phyloP scores from a whole-genome alignment of 179 eudicot genomes.

The Heliamphora ciliata region DNA sequence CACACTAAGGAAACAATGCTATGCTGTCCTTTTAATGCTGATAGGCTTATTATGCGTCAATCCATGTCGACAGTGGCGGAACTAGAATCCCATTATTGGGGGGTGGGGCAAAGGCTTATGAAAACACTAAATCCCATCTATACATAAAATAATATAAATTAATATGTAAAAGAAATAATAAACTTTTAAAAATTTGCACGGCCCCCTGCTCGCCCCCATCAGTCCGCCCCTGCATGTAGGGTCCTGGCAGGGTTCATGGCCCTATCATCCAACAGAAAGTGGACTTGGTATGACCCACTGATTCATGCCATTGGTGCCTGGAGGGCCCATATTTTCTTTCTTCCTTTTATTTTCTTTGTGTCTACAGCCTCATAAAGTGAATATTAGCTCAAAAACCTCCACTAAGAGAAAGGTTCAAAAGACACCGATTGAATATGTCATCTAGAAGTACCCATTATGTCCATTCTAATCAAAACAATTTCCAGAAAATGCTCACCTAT shows the following conservation, averaged over 20 bases:
- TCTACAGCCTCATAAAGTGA: constrained; percentile 14
- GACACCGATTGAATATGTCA: constrained; percentile 18
- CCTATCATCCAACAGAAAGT: constrained; percentile 33
- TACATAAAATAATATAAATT: constrained; percentile 3
- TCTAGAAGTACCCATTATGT: constrained; percentile 13
- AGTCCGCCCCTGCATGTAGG: background rate
- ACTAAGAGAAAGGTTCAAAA: constrained; percentile 14
- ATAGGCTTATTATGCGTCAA: constrained; percentile 17
- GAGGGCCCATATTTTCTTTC: constrained; percentile 26
- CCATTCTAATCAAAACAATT: background rate
- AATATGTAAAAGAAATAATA: constrained; percentile 10
- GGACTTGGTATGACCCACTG: constrained; percentile 21
- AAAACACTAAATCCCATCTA: too few species aligned
- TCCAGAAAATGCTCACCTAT: constrained; percentile 48
- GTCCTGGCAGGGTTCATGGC: constrained; percentile 21
- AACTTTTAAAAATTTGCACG: too few species aligned
- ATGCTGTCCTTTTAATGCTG: background rate
- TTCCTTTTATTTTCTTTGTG: constrained; percentile 8
- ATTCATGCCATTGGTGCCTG: constrained; percentile 21
- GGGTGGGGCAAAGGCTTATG: too few species aligned
- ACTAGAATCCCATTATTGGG: too few species aligned
- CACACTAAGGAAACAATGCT: background rate
- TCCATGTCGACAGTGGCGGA: constrained; percentile 10
- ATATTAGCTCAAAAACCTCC: constrained; percentile 16
- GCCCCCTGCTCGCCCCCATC: too few species aligned